Percentiles rank a stretch among this genome's conserved stretches.
Conservation (phyloP, 208 protist genomes). For the Trichomonas vaginalis region DNA sequence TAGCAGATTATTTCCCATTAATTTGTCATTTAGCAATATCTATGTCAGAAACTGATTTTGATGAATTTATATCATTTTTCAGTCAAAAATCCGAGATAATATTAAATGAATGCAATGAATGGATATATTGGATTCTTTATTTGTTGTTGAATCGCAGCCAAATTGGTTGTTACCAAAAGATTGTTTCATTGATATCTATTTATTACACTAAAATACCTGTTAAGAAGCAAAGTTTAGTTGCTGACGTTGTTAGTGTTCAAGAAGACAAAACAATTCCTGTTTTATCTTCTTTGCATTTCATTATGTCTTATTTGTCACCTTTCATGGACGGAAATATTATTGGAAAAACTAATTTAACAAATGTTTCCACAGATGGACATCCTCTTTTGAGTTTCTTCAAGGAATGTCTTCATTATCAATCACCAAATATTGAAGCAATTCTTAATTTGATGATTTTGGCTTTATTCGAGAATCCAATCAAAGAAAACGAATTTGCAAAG, state of each 20-base stretch:
- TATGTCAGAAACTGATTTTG: background rate
- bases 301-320: background rate
- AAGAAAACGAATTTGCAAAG: background rate
- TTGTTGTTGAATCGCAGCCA: background rate
- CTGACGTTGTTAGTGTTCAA: background rate
- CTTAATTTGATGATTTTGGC: background rate
- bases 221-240: too few species aligned
- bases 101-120: background rate
- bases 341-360: too few species aligned
- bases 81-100: background rate
- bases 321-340: background rate
- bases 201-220: too few species aligned
- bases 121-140: background rate
- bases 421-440: background rate
- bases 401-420: too few species aligned
- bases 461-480: background rate
- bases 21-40: background rate
- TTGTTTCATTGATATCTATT: too few species aligned
- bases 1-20: background rate
- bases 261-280: background rate
- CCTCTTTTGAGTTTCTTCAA: too few species aligned
- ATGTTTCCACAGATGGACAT: too few species aligned
- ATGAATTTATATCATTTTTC: background rate
- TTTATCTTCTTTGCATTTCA: background rate
- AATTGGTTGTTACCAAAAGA: background rate